Evolutionary conservation across 805 yeast species (phyloP), one percentile per base, ranked within the genome.

Genomic region (Zygotorulaspora sp.): DNA sequence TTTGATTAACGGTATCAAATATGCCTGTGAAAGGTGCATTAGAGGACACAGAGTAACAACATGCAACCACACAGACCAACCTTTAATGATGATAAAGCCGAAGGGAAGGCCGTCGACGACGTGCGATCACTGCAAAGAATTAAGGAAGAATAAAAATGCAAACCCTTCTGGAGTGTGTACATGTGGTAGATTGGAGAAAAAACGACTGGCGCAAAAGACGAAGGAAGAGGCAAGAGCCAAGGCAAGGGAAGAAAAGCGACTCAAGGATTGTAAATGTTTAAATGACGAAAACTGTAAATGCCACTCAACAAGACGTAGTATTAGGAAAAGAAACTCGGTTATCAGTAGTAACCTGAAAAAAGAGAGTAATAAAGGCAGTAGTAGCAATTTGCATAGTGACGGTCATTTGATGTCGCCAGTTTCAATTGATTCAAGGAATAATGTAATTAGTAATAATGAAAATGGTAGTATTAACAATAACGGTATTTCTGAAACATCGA

Each of bases 61-160:
- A 2, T 92, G 98, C 63, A 80, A 82, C 30, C 98, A 92, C 60
- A 78, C 89, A 0, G 96, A 92, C 49, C 86, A 85, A 55, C 94
- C 95, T 4, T 67, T 92, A 49, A 81, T 84, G 58, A 83, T 83
- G 84, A 90, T 92, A 60, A 92, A 92, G 57, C 96, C 95, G 12
- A 92, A 92, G 58, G 98, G 98, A 3, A 71, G 98, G 40, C 98
- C 98, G 1, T 79, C 96, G 0, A 80, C 95, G 1, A 96, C 88
- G 55, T 90, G 97, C 55, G 69, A 73, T 25, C 94, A 84, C 57
- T 90, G 96, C 58, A 78, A 87, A 45, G 86, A 81, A 40, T 74
- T 80, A 48, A 67, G 95, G 24, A 80, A 78, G 54, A 55, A 69
- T 44, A 81, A 80, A 49, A 78, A 80, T 50, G 66, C 77, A 2